A percentile compares a stretch with the other conserved stretches of the same genome.
Evolutionary conservation across 441 rosid species (phyloP).

Genomic region (Bocquillonia castaneifolia): DNA sequence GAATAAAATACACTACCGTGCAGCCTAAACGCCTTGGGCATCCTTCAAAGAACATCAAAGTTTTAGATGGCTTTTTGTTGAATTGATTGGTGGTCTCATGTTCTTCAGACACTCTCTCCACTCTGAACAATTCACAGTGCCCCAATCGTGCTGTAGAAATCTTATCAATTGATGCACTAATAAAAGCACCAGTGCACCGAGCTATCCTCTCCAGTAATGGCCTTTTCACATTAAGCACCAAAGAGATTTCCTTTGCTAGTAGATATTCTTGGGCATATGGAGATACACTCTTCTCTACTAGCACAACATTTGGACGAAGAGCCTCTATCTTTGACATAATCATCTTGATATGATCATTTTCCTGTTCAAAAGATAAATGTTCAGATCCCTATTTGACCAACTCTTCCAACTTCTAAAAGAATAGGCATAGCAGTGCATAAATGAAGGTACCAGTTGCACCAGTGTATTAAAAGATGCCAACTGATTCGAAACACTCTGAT

Average conservation of each 20-base stretch:
- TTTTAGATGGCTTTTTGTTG: constrained; percentile 68
- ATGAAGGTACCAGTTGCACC: constrained; percentile 66
- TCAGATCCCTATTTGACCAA: constrained; percentile 18
- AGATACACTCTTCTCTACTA: constrained; percentile 92
- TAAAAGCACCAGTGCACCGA: constrained; percentile 77
- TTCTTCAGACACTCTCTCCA: constrained; percentile 69
- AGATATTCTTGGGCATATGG: constrained; percentile 77
- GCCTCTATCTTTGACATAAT: constrained; percentile 74
- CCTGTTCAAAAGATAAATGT: constrained; percentile 45
- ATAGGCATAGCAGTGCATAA: not conserved
- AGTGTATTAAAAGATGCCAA: constrained; percentile 83
- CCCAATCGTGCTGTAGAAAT: constrained; percentile 59
- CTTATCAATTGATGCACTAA: constrained; percentile 63
- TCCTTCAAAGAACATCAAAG: constrained; percentile 96
- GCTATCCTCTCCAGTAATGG: constrained; percentile 80
- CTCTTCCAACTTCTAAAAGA: not conserved
- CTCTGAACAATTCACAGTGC: constrained; percentile 69
- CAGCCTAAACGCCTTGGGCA: constrained; percentile 94
- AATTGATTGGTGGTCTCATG: constrained; percentile 56
- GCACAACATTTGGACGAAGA: constrained; percentile 79
- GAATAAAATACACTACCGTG: constrained; percentile 59
- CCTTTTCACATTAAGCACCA: constrained; percentile 84
- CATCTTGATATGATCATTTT: constrained; percentile 77
- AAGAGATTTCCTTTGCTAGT: constrained; percentile 76
- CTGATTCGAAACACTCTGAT: constrained; percentile 67